These are phyloP conservation scores for Penicillium expansum DNA, from an alignment of 2,329 filamentous ascomycete genomes.

Conservation along the genomic window DNA sequence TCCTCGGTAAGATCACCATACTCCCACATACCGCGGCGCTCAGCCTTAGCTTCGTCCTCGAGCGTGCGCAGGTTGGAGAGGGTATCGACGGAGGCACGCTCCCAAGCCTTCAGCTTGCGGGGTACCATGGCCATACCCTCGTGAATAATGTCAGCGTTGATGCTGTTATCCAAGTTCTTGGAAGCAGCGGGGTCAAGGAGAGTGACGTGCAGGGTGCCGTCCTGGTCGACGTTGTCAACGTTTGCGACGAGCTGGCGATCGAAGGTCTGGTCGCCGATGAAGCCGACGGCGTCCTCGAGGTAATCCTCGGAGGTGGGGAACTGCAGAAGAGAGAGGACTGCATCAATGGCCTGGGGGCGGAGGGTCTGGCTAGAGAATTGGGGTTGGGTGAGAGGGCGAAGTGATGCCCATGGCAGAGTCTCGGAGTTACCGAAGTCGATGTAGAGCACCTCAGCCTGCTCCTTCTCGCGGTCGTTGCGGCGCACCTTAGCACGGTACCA, in stretches of 20 bases:
- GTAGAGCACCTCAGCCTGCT: constrained; percentile 87
- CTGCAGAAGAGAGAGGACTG: constrained; percentile 82
- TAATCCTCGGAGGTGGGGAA: constrained; percentile 81
- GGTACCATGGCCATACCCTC: constrained; percentile 89
- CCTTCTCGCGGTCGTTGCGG: constrained; percentile 85
- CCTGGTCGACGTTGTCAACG: constrained; percentile 80
- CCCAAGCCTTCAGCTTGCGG: constrained; percentile 87
- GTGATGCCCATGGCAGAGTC: constrained; percentile 75
- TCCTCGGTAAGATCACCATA: constrained; percentile 96
- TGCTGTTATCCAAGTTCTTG: constrained; percentile 67
- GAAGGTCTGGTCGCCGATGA: constrained; percentile 71
- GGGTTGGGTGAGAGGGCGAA: constrained; percentile 74
- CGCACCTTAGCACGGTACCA: constrained; percentile 94
- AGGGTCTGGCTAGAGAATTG: constrained; percentile 81
- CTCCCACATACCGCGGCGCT: constrained; percentile 90
- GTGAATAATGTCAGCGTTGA: constrained; percentile 83
- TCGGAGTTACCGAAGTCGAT: constrained; percentile 97
- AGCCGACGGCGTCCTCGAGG: constrained; percentile 72
- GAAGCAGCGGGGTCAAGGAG: constrained; percentile 72
- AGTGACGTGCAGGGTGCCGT: constrained; percentile 81
- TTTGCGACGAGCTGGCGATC: constrained; percentile 80
- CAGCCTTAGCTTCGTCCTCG: constrained; percentile 74
- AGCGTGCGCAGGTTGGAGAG: constrained; percentile 69
- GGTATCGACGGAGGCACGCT: constrained; percentile 70
- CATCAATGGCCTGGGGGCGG: constrained; percentile 82